Conservation (phyloP, 345 rosid genomes). For the Eucalyptus virginea region DNA sequence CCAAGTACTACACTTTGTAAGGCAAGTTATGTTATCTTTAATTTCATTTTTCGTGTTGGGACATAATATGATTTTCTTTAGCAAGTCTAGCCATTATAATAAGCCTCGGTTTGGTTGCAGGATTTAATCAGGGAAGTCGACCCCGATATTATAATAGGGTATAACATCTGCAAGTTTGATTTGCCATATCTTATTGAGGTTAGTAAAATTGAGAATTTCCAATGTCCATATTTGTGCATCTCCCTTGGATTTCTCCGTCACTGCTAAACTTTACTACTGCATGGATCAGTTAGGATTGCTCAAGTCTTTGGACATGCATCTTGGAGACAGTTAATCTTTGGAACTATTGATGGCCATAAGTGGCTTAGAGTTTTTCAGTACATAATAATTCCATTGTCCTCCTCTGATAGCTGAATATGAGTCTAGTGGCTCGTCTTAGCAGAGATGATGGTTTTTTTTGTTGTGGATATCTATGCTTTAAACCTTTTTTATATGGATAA, state of each 20-base stretch:
- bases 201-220: slow-evolving; percentile 3
- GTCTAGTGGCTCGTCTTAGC: not conserved
- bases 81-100: not conserved
- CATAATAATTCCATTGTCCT: not conserved
- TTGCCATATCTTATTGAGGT: slow-evolving; percentile 98
- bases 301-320: not conserved
- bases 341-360: not conserved
- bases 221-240: not conserved
- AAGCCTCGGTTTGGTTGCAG: slow-evolving; percentile 32
- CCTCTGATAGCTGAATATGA: not conserved
- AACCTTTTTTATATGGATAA: not conserved
- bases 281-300: not conserved
- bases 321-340: not conserved
- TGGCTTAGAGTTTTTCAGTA: not conserved
- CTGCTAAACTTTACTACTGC: not conserved
- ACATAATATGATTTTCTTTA: not conserved
- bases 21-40: not conserved
- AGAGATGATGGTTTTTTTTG: not conserved
- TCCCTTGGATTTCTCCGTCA: not conserved
- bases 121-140: slow-evolving; percentile 81
- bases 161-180: slow-evolving; percentile 97
- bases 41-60: not conserved
- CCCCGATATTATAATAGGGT: slow-evolving; percentile 97
- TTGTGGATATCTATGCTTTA: not conserved
- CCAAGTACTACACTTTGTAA: not conserved